Evolutionary conservation across 257 asterid species (phyloP), one percentile per base, ranked within the genome.

Genomic region (Ehretia macrophylla): DNA sequence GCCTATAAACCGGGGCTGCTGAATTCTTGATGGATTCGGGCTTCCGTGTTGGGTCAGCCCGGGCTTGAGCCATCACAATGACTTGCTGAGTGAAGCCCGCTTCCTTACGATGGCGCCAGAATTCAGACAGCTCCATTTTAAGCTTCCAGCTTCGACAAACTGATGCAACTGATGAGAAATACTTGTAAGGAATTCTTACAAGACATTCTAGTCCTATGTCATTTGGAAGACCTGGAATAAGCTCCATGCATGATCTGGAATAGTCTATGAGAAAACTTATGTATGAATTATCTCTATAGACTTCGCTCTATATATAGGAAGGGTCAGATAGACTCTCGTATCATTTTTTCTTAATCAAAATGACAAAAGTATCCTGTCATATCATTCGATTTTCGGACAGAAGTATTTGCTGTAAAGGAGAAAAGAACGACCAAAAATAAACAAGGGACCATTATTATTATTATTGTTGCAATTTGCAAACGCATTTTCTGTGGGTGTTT

Each of bases 71-170:
- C 77, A 81, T 67, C 1, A 74, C 79, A 12, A 81, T 53, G 22
- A 81, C 66, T 14, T 46, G 68, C 14, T 49, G 74, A 59, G 85
- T 55, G 59, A 67, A 13, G 0, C 81, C 87, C 44, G 77, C 56
- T 9, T 58, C 63, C 57, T 47, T 81, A 35, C 77, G 73, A n/a
- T 59, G 78, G 8, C 51, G 56, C 94, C 90, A 77, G 68, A 86
- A 89, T 58, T 74, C 83, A 10, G 85, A 89, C 39, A 72, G 73
- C 38, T 70, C 59, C 58, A 89, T 65, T 56, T 75, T 65, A 1
- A 53, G 69, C 58, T 69, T 79, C 97, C 95, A 89, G 0, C 64
- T 67, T 62, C 56, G 66, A 68, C 79, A 80, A 11, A 86, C 95
- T 0, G 89, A 82, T 11, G 79, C 70, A 40, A 71, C 71, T 0